These are phyloP conservation scores for Pythium oligandrum DNA, from an alignment of 352 stramenopile genomes.

Conservation along the genomic window DNA sequence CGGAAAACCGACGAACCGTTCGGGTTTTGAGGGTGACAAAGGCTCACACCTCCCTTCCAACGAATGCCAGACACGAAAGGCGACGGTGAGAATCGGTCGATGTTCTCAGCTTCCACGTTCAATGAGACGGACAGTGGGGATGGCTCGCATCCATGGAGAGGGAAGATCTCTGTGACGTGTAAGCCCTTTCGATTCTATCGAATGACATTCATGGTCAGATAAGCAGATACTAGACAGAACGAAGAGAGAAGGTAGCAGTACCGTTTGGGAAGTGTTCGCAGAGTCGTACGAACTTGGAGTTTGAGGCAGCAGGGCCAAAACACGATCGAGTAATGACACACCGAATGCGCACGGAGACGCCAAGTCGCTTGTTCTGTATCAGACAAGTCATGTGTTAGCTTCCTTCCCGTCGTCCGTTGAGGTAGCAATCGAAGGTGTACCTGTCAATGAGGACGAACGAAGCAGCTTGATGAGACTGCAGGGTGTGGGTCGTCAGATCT, in stretches of 20 bases:
- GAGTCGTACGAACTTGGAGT: slow-evolving; percentile 13
- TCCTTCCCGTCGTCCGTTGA: too few relatives aligned
- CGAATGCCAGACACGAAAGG: slow-evolving; percentile 52
- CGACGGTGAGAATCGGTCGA: slow-evolving; percentile 30
- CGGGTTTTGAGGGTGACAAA: slow-evolving; percentile 49
- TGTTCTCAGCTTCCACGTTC: slow-evolving; percentile 7
- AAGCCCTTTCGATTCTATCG: slow-evolving; percentile 28
- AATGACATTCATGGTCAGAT: too few relatives aligned
- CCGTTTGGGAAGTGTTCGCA: neutral
- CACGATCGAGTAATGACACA: slow-evolving; percentile 60
- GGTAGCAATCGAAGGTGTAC: slow-evolving; percentile 17
- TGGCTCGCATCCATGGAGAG: slow-evolving; percentile 59
- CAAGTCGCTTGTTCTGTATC: slow-evolving; percentile 53
- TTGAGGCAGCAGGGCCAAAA: slow-evolving; percentile 61
- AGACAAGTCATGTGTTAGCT: neutral
- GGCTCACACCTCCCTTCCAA: slow-evolving; percentile 61
- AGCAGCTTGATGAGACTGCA: slow-evolving; percentile 40
- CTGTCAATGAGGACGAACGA: slow-evolving; percentile 66
- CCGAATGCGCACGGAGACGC: slow-evolving; percentile 58
- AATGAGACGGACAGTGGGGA: slow-evolving; percentile 23
- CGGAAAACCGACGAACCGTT: slow-evolving; percentile 50
- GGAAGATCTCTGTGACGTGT: slow-evolving; percentile 65
- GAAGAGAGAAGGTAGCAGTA: neutral
- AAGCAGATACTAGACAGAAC: neutral
- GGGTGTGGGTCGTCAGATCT: slow-evolving; percentile 25